phyloP scores from a whole-genome alignment of 768 basidiomycete genomes.

The Mycena sanguinolenta region DNA sequence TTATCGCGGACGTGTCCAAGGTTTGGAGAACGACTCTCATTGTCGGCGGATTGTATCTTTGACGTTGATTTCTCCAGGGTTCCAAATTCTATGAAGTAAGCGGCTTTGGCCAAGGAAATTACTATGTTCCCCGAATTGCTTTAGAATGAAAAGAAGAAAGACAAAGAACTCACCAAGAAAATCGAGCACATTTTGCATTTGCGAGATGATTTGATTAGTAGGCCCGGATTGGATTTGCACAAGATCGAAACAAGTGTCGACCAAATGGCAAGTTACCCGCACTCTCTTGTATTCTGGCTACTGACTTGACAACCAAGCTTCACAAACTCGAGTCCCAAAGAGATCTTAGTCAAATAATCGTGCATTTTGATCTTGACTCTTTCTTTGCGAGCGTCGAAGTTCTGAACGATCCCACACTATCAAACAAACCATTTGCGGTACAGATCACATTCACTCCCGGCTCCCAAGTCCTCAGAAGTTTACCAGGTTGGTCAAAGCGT shows the following conservation, averaged over 20 bases:
- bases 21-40: neutral
- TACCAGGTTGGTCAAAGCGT: constrained; percentile 32
- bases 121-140: neutral
- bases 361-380: constrained; percentile 97
- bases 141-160: constrained; percentile 91
- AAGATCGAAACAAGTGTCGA: constrained; percentile 78
- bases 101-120: neutral
- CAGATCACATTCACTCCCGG: neutral
- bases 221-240: constrained; percentile 68
- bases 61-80: constrained; percentile 53
- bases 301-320: constrained; percentile 56
- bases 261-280: constrained; percentile 65
- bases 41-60: neutral
- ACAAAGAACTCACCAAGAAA: constrained; percentile 84
- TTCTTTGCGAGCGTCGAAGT: constrained; percentile 90
- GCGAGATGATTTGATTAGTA: constrained; percentile 69
- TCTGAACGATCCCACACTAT: constrained; percentile 71
- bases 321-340: constrained; percentile 78
- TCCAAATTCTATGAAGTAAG: constrained; percentile 91
- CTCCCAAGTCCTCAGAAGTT: neutral
- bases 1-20: constrained; percentile 92
- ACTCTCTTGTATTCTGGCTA: constrained; percentile 6
- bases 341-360: constrained; percentile 86
- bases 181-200: constrained; percentile 78
- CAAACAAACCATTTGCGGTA: constrained; percentile 83